Conservation (phyloP, 768 basidiomycete species). For the Macrolepiota fuliginosa region DNA sequence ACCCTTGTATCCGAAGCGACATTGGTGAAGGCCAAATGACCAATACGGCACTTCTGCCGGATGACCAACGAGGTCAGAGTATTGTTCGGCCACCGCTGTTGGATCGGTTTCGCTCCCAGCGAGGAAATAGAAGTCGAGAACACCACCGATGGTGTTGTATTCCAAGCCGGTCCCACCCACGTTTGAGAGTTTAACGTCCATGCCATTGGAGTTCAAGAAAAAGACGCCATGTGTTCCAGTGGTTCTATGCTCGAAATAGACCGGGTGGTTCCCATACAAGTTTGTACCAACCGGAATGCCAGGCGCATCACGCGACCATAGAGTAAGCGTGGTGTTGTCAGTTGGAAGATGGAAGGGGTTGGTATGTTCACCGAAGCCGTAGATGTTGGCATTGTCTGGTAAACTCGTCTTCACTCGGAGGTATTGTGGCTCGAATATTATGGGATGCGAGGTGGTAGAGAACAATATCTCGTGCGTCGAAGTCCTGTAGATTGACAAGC, state of each 20-base stretch:
- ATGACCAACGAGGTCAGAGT: slow-evolving; percentile 60
- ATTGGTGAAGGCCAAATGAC: slow-evolving; percentile 72
- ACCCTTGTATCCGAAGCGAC: slow-evolving; percentile 69
- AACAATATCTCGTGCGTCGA: slow-evolving; percentile 54
- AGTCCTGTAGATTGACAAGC: slow-evolving; percentile 54
- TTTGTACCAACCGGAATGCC: slow-evolving; percentile 58
- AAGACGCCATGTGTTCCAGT: slow-evolving; percentile 71
- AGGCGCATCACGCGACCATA: slow-evolving; percentile 69
- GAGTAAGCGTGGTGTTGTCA: slow-evolving; percentile 42
- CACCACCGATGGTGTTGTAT: slow-evolving; percentile 77
- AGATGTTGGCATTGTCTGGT: slow-evolving; percentile 63
- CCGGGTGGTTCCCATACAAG: slow-evolving; percentile 68
- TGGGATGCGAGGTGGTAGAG: slow-evolving; percentile 53
- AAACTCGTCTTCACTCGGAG: slow-evolving; percentile 67
- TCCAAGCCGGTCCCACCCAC: slow-evolving; percentile 46
- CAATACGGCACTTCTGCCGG: slow-evolving; percentile 78
- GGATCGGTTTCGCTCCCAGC: slow-evolving; percentile 63
- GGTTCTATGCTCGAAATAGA: slow-evolving; percentile 69
- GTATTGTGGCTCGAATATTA: slow-evolving; percentile 79
- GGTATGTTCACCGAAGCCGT: slow-evolving; percentile 77
- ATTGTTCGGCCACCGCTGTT: slow-evolving; percentile 59
- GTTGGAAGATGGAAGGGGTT: slow-evolving; percentile 60
- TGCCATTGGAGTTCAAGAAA: slow-evolving; percentile 68
- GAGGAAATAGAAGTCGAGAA: slow-evolving; percentile 78
- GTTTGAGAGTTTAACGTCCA: slow-evolving; percentile 69